Conservation (phyloP, 2,329 filamentous ascomycete genomes). For the Cercospora sesami region DNA sequence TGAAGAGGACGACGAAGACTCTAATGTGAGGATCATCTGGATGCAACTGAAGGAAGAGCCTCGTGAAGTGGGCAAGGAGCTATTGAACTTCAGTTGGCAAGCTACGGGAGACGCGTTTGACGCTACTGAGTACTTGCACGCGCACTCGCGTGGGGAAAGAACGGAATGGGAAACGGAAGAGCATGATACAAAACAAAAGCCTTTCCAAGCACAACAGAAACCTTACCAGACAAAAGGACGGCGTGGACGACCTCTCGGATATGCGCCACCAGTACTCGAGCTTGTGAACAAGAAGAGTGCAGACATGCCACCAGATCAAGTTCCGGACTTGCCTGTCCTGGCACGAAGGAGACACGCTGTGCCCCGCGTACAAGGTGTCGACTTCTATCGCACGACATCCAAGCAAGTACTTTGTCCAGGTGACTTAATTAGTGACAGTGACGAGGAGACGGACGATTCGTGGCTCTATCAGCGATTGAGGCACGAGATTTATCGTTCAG, state of each 20-base stretch:
- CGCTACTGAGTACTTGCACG: conserved; percentile 22
- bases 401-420: conserved; percentile 43
- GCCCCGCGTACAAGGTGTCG: conserved; percentile 40
- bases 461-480: conserved; percentile 42
- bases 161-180: conserved; percentile 29
- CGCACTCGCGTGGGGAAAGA: conserved; percentile 40
- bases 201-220: background rate
- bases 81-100: conserved; percentile 36
- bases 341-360: conserved; percentile 39
- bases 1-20: conserved; percentile 22
- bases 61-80: conserved; percentile 9
- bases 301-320: conserved; percentile 24
- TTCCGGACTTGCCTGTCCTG: conserved; percentile 25
- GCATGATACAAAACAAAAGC: background rate
- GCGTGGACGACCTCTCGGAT: background rate
- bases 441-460: conserved; percentile 44
- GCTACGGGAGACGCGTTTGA: conserved; percentile 42
- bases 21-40: conserved; percentile 16
- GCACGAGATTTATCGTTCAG: conserved; percentile 29
- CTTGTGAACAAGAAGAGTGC: conserved; percentile 13
- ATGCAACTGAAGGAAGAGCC: conserved; percentile 22
- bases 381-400: conserved; percentile 44
- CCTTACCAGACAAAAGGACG: background rate
- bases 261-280: background rate
- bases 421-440: conserved; percentile 46